These are phyloP conservation scores for Tulasnella sp. DNA, from an alignment of 768 basidiomycete genomes.

Conservation along the genomic window DNA sequence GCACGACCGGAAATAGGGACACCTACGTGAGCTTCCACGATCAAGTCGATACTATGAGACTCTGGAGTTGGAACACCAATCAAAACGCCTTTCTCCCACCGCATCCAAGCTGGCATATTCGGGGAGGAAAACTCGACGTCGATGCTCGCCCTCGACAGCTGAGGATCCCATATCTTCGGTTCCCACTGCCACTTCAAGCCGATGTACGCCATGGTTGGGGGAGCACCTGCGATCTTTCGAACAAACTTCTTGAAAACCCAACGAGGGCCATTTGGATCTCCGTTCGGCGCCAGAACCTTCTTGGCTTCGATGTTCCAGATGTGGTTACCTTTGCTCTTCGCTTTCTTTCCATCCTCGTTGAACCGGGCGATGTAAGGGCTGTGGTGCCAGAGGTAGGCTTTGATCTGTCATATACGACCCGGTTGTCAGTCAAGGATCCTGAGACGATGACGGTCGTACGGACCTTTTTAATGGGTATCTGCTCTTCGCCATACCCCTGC, in stretches of 20 bases:
- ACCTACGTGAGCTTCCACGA: slow-evolving; percentile 62
- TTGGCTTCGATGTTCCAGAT: slow-evolving; percentile 99
- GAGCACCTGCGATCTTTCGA: slow-evolving; percentile 74
- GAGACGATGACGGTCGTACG: slow-evolving; percentile 17
- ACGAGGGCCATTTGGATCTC: slow-evolving; percentile 30
- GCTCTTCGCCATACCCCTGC: slow-evolving; percentile 85
- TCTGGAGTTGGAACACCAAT: slow-evolving; percentile 70
- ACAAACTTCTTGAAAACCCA: slow-evolving; percentile 88
- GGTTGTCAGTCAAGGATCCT: neutral
- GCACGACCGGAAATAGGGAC: neutral
- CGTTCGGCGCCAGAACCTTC: slow-evolving; percentile 32
- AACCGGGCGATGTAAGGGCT: slow-evolving; percentile 90
- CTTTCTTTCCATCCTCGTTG: slow-evolving; percentile 98
- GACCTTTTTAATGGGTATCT: slow-evolving; percentile 95
- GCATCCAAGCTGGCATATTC: slow-evolving; percentile 71
- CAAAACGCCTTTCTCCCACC: slow-evolving; percentile 75
- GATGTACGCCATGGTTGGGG: slow-evolving; percentile 56
- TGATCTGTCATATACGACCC: slow-evolving; percentile 39
- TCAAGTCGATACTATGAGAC: slow-evolving; percentile 63
- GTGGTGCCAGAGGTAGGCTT: slow-evolving; percentile 86
- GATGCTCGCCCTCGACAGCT: slow-evolving; percentile 70
- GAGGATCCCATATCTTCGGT: slow-evolving; percentile 95
- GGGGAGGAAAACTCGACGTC: slow-evolving; percentile 74
- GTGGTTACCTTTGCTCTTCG: slow-evolving; percentile 98
- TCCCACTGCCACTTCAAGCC: slow-evolving; percentile 74